A percentile compares a stretch with the other conserved stretches of the same genome.
Evolutionary conservation across 2,329 filamentous ascomycete genomes (phyloP).

Genomic region (Cladosporium sp.): DNA sequence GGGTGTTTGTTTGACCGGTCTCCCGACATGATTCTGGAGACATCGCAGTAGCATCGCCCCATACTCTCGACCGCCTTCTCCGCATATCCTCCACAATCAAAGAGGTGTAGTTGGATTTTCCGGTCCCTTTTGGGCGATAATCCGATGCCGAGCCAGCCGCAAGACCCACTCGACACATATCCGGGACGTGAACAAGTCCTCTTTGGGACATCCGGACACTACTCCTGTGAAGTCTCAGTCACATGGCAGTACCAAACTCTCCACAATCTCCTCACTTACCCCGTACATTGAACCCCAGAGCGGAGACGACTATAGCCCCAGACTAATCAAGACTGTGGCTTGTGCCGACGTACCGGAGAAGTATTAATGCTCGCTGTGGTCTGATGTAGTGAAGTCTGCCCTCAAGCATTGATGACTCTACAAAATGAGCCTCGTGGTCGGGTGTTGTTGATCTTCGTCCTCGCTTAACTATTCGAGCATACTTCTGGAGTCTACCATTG

Average conservation of each 20-base stretch:
- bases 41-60: not conserved
- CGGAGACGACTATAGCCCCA: not conserved
- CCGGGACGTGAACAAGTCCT: not conserved
- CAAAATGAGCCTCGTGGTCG: not conserved
- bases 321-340: not conserved
- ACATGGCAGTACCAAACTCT: not conserved
- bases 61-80: not conserved
- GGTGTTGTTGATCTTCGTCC: not conserved
- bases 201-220: not conserved
- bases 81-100: not conserved
- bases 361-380: not conserved
- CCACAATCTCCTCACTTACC: constrained; percentile 8
- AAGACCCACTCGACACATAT: not conserved
- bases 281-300: constrained; percentile 5
- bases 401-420: not conserved
- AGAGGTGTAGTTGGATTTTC: not conserved
- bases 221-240: not conserved
- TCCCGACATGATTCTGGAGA: not conserved
- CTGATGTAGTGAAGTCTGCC: not conserved
- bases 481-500: not conserved
- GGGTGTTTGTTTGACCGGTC: not conserved
- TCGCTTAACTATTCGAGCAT: not conserved
- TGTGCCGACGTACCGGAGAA: constrained; percentile 4
- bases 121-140: constrained; percentile 8
- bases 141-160: not conserved